A percentile compares a stretch with the other conserved stretches of the same genome.
These are phyloP conservation scores for Puya raimondii DNA, from an alignment of 176 grass and related monocot species.

Conservation along the genomic window DNA sequence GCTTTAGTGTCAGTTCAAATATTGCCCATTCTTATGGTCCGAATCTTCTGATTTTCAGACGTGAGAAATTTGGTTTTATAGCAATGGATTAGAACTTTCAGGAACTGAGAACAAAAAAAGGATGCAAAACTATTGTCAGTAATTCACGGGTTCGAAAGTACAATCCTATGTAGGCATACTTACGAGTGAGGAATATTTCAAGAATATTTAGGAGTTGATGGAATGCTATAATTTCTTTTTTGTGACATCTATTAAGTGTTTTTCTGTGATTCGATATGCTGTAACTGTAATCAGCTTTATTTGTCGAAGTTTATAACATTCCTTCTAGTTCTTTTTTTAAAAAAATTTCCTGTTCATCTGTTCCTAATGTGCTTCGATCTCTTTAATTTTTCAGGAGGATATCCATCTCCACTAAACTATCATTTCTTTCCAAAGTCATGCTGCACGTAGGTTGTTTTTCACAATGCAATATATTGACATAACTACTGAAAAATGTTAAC, in stretches of 20 bases:
- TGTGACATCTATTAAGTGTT: no score
- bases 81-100: no score
- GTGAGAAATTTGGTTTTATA: no score
- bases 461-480: slow-evolving; percentile 18
- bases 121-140: slow-evolving; percentile 7
- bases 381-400: slow-evolving; percentile 59
- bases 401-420: slow-evolving; percentile 95
- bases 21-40: no score
- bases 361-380: slow-evolving; percentile 15
- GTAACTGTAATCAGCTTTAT: background rate
- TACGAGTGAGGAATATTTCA: no score
- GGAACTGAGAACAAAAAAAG: background rate
- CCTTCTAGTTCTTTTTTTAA: background rate
- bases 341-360: slow-evolving; percentile 12
- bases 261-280: background rate
- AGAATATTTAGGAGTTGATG: no score
- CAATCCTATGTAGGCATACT: no score
- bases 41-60: no score
- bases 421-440: slow-evolving; percentile 99
- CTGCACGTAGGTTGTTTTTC: slow-evolving; percentile 86
- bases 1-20: no score
- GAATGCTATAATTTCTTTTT: background rate
- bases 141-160: background rate
- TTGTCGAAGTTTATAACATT: background rate
- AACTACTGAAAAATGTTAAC: slow-evolving; percentile 9